Percentiles rank a stretch among this genome's conserved stretches.
These are phyloP conservation scores for Cladosporium velox DNA, from an alignment of 2,329 filamentous ascomycete species.

Conservation along the genomic window DNA sequence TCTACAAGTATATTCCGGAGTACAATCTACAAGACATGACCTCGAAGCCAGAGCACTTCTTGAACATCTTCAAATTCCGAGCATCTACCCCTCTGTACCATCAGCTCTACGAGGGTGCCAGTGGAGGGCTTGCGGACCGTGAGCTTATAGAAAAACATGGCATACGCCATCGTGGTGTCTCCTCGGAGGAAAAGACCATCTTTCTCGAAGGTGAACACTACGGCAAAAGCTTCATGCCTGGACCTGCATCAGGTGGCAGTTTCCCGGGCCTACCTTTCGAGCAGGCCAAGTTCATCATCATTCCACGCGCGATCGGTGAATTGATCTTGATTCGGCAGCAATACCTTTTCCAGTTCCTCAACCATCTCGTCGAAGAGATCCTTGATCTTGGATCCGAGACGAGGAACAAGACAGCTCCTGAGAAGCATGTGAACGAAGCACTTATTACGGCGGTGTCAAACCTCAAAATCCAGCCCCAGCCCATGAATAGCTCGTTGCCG, in stretches of 20 bases:
- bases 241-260: too few relatives aligned
- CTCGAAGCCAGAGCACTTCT: slow-evolving; percentile 22
- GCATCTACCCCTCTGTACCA: slow-evolving; percentile 17
- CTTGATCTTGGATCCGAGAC: slow-evolving; percentile 19
- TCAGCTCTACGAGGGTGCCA: slow-evolving; percentile 22
- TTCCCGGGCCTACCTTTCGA: too few relatives aligned
- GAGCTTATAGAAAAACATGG: background rate
- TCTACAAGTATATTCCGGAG: slow-evolving; percentile 21
- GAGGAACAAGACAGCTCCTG: background rate
- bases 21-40: slow-evolving; percentile 25
- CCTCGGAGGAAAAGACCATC: background rate
- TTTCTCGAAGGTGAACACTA: background rate
- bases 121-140: slow-evolving; percentile 9
- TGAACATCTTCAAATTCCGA: slow-evolving; percentile 23
- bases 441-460: slow-evolving; percentile 17
- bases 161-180: background rate
- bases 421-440: background rate
- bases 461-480: slow-evolving; percentile 17
- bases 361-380: slow-evolving; percentile 24
- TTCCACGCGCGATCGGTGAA: background rate
- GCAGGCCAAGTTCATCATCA: background rate
- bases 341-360: slow-evolving; percentile 11
- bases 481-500: slow-evolving; percentile 18
- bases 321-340: background rate
- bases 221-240: background rate